Evolutionary conservation across 352 stramenopile genomes (phyloP), one percentile per base, ranked within the genome.

Genomic region (Pythium myriotylum): DNA sequence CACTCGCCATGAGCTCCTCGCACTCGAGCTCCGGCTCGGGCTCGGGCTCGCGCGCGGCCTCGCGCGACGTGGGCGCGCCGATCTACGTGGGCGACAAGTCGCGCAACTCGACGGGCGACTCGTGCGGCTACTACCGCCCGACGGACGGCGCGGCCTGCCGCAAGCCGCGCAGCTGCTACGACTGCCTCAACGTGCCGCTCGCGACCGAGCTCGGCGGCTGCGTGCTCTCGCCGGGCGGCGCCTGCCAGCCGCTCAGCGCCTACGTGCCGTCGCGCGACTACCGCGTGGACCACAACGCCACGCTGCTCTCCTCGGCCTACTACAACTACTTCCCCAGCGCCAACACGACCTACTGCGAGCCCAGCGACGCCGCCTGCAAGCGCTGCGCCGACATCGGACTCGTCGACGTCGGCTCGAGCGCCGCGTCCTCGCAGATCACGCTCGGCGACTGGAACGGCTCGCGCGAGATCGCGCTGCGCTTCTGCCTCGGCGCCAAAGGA

Each of bases 321-420:
- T 48, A 81, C 58, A 89, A 89, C 53, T 88, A 81, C 70, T 92
- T 80, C 52, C 81, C 83, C 26, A 82, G 74, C 2, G 27, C 55
- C 43, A 91, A 92, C 62, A 43, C 83, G 16, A 81, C 71, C 5
- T 92, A 91, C 70, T 91, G 83, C 59, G 70, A 86, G 29, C 40
- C 70, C 14, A 60, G 40, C 13, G 81, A 92, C 55, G 57, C 70
- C 0, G 83, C 79, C 19, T 92, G 83, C 20, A 57, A 53, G 22
- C 70, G 79, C 16, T 92, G 82, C 42, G 56, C 65, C 13, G 48
- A 69, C 37, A 60, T 91, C 32, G 71, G 65, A 5, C 24, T 58
- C 17, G 33, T 52, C 29, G 59, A 63, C 43, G 29, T 60, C n/a
- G 12, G 27, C 48, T 37, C 42, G 16, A 43, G 22, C 59, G 59